Evolutionary conservation across 108 stramenopile species (phyloP), one percentile per base, ranked within the genome.

Genomic region (Cyclotella choctawhatcheeana): DNA sequence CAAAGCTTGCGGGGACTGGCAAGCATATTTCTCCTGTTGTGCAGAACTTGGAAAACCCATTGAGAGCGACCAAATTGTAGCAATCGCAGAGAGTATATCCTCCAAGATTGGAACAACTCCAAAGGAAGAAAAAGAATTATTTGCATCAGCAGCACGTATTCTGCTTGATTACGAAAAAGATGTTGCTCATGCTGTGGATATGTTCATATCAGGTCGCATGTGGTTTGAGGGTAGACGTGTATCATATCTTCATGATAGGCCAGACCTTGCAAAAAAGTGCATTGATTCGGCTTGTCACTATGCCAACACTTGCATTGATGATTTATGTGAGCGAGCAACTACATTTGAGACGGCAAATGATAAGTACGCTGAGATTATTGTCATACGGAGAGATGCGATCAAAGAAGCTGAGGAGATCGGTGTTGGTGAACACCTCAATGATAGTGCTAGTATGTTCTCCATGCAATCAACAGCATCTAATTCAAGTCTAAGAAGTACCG

Each of bases 391-490:
- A 32, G 81, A 90, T 44, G 86, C 88, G 37, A 85, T 86, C 31
- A 71, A 64, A 35, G 74, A 70, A 20, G 78, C 72, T 30, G 67
- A 58, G 21, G 74, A 48, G 33, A 82, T 63, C 29, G 87, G 76
- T 17, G 67, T 27, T 16, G 74, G 24, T 26, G 82, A 88, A 22
- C 73, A 66, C 20, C 44, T 70, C 22, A 83, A 84, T 74, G 89
- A 89, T 20, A 88, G 85, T 47, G 92, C 86, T 17, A 93, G 91
- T 78, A 72, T 91, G 25, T 93, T 90, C 67, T 90, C 91, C 2
- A 67, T 86, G 54, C 85, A 89, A 53, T 90, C 89, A 44, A 79
- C 64, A 30, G 61, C 77, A 2, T 88, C 91, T 16, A 87, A 87
- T 59, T 73, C 73, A 44, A 91, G 91, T 53, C 51, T 86, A 24